phyloP scores from a whole-genome alignment of 257 asterid species.

The Lithospermum erythrorhizon region DNA sequence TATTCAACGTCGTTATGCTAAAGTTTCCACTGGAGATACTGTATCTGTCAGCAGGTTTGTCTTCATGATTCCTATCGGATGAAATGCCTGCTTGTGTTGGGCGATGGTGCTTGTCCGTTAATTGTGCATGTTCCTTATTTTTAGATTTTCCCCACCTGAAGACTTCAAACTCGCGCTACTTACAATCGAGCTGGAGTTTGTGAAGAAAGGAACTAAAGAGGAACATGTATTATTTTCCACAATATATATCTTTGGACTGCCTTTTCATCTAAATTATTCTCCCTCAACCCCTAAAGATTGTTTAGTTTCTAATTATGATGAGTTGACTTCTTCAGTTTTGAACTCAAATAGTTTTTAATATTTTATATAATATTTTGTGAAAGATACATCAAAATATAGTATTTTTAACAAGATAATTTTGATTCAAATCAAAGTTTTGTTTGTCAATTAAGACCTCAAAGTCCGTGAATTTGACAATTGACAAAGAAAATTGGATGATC shows the following conservation, averaged over 20 bases:
- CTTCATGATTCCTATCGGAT: not conserved
- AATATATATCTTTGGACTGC: slow-evolving; percentile 1
- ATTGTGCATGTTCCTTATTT: slow-evolving; percentile 1
- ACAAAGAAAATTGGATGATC: too few relatives aligned
- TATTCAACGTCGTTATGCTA: slow-evolving; percentile 84
- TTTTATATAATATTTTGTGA: too few relatives aligned
- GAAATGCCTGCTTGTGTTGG: not conserved
- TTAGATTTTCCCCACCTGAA: slow-evolving; percentile 82
- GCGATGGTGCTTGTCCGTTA: not conserved
- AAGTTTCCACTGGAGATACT: slow-evolving; percentile 72
- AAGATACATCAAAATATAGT: too few relatives aligned
- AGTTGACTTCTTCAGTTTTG: too few relatives aligned
- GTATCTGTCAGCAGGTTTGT: slow-evolving; percentile 60
- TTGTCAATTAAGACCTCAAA: too few relatives aligned
- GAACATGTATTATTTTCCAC: slow-evolving; percentile 48
- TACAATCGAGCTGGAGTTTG: slow-evolving; percentile 91
- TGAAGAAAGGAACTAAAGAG: slow-evolving; percentile 78
- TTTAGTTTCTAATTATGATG: too few relatives aligned
- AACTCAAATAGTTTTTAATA: too few relatives aligned
- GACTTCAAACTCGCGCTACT: slow-evolving; percentile 68
- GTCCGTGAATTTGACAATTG: too few relatives aligned
- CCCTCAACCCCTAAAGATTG: too few relatives aligned
- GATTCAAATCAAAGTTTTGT: too few relatives aligned
- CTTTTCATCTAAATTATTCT: slow-evolving; percentile 2
- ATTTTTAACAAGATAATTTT: too few relatives aligned